A percentile compares a stretch with the other conserved stretches of the same genome.
Evolutionary conservation across 148 eudicot species (phyloP).

Genomic region (Rhododendron ferrugineum): DNA sequence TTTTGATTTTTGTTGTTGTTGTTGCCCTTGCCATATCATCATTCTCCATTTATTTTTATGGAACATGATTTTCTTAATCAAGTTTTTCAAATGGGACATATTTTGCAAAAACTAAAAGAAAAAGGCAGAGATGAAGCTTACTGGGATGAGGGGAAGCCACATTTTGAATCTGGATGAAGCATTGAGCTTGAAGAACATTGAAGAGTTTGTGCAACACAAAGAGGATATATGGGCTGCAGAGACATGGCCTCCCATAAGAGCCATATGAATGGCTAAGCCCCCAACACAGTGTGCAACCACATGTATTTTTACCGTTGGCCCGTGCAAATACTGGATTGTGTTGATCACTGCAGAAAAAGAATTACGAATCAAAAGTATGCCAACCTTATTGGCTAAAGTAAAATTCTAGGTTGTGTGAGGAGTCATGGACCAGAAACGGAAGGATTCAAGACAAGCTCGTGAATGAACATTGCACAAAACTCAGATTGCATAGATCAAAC

Average conservation of each 20-base stretch:
- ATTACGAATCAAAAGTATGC: not conserved
- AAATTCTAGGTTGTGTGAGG: not conserved
- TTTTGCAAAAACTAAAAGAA: not conserved
- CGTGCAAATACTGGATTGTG: constrained; percentile 16
- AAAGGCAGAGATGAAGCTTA: constrained; percentile 9
- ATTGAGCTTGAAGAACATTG: constrained; percentile 35
- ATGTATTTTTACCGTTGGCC: constrained; percentile 21
- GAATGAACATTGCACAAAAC: not conserved
- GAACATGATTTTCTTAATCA: not conserved
- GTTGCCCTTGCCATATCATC: too few species aligned
- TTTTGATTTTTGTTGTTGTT: not conserved
- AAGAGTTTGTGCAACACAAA: constrained; percentile 33
- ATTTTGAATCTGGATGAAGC: constrained; percentile 28
- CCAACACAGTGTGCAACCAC: constrained; percentile 38
- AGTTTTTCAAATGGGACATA: not conserved
- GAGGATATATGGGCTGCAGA: constrained; percentile 28
- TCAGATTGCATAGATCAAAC: not conserved
- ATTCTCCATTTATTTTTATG: too few species aligned
- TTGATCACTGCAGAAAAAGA: constrained; percentile 16
- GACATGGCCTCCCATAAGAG: constrained; percentile 38
- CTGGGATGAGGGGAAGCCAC: constrained; percentile 42
- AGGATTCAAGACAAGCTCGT: not conserved
- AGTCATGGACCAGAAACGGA: not conserved
- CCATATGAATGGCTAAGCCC: constrained; percentile 32
- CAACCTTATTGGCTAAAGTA: not conserved